A percentile compares a stretch with the other conserved stretches of the same genome.
Conservation (phyloP, 345 rosid species). For the Citrus maxima region DNA sequence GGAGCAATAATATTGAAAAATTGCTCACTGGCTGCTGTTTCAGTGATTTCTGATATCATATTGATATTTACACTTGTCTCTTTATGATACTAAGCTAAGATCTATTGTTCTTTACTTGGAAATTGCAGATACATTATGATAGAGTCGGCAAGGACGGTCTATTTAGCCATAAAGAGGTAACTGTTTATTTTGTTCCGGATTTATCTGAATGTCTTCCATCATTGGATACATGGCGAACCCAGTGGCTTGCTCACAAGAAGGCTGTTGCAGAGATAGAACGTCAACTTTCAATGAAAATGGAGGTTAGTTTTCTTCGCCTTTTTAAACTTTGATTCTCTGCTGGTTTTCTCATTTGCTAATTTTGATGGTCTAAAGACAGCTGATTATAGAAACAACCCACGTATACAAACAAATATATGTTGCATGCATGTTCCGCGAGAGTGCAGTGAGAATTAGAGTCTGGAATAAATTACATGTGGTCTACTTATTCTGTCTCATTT, state of each 20-base stretch:
- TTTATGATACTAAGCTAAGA: constrained; percentile 7
- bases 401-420: not conserved
- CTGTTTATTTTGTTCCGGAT: constrained; percentile 90
- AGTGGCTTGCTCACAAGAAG: constrained; percentile 82
- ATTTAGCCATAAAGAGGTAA: constrained; percentile 82
- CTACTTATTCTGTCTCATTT: not conserved
- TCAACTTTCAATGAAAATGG: constrained; percentile 49
- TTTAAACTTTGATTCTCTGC: not conserved
- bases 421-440: not conserved
- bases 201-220: constrained; percentile 89
- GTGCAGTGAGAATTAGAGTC: not conserved
- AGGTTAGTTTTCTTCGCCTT: constrained; percentile 26
- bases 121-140: constrained; percentile 87
- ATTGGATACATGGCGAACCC: constrained; percentile 66
- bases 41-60: not conserved
- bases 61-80: not conserved
- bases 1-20: not conserved
- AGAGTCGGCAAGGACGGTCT: constrained; percentile 82
- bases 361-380: not conserved
- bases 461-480: not conserved
- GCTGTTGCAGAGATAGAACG: constrained; percentile 62
- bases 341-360: not conserved
- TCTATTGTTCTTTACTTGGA: constrained; percentile 2
- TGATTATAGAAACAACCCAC: not conserved
- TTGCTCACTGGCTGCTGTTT: not conserved